Evolutionary conservation across 441 rosid genomes (phyloP).

Genomic region (Codiaeum variegatum): DNA sequence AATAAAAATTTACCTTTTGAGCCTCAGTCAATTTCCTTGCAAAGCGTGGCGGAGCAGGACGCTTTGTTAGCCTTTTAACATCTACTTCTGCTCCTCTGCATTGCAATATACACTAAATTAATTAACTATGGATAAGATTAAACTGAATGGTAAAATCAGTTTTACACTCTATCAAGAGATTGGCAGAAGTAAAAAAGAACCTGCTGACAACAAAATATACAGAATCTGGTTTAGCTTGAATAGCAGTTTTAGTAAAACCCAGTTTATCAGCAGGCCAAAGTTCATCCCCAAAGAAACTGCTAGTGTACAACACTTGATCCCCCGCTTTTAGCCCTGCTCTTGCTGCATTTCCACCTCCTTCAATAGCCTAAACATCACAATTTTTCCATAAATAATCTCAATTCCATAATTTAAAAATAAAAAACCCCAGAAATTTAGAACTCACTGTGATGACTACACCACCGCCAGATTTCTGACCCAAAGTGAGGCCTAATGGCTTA

Average conservation of each 20-base stretch:
- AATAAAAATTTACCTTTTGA: slow-evolving; percentile 90
- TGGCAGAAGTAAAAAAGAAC: slow-evolving; percentile 28
- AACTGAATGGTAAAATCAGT: no score
- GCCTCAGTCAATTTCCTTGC: slow-evolving; percentile 85
- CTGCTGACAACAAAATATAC: slow-evolving; percentile 90
- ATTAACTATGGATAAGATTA: slow-evolving; percentile 1
- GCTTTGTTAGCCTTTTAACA: slow-evolving; percentile 76
- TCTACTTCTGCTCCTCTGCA: slow-evolving; percentile 85
- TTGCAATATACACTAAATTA: background rate
- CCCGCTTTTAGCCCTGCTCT: slow-evolving; percentile 85
- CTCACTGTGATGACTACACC: slow-evolving; percentile 88
- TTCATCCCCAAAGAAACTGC: slow-evolving; percentile 97
- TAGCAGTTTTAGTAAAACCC: slow-evolving; percentile 93
- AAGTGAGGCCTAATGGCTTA: slow-evolving; percentile 85
- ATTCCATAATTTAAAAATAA: background rate
- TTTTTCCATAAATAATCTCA: background rate
- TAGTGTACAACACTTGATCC: slow-evolving; percentile 89
- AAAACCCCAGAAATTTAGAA: background rate
- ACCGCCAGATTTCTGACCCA: slow-evolving; percentile 85
- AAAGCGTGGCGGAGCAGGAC: slow-evolving; percentile 93
- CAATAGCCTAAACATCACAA: slow-evolving; percentile 55
- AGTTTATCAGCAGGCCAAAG: slow-evolving; percentile 99
- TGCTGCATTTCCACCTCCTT: slow-evolving; percentile 92
- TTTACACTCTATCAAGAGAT: no score
- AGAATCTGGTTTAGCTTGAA: slow-evolving; percentile 94